These are phyloP conservation scores for Croton setiger DNA, from an alignment of 441 rosid genomes.

Conservation along the genomic window DNA sequence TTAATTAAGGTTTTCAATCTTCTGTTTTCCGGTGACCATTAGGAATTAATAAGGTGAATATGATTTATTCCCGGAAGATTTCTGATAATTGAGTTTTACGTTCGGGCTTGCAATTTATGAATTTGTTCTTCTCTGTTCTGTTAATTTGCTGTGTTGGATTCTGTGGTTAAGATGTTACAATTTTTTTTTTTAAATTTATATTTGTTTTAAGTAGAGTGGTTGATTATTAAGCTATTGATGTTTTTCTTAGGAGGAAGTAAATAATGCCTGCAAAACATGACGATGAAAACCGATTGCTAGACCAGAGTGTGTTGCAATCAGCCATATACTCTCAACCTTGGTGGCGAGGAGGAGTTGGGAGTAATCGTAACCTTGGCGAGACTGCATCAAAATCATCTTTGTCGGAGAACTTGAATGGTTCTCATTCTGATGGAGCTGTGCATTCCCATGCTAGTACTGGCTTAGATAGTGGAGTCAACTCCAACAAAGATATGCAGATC, in stretches of 20 bases:
- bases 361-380: constrained; percentile 28
- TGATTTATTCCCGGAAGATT: not conserved
- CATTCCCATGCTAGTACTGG: constrained; percentile 29
- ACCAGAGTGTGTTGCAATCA: constrained; percentile 33
- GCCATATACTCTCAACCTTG: constrained; percentile 41
- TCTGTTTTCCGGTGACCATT: not conserved
- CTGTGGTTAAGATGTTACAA: not conserved
- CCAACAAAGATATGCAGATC: constrained; percentile 14
- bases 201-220: not conserved
- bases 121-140: not conserved
- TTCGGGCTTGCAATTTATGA: not conserved
- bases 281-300: constrained; percentile 28
- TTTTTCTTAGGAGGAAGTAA: constrained; percentile 24
- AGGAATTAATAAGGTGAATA: not conserved
- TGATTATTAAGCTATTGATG: constrained; percentile 13
- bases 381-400: constrained; percentile 29
- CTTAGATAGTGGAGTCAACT: constrained; percentile 24
- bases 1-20: not conserved
- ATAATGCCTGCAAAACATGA: constrained; percentile 46
- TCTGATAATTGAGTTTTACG: not conserved
- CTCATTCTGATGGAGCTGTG: constrained; percentile 27
- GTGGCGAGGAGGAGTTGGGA: constrained; percentile 54
- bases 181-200: not conserved
- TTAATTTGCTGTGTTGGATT: not conserved
- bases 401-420: constrained; percentile 25